These are phyloP conservation scores for Cucumis sativus DNA, from an alignment of 306 rosid genomes.

Conservation along the genomic window Cucumber_9930_V3 NC_026657.2:5717501-5718000, in stretches of 20 bases:
- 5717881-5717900: background rate
- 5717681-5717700: background rate
- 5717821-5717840: background rate
- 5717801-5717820: background rate
- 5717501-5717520: background rate
- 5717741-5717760: background rate
- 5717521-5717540: background rate
- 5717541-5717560: background rate
- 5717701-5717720: background rate
- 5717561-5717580: background rate
- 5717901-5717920: background rate
- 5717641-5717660: background rate
- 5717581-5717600: background rate
- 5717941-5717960: constrained; percentile 4
- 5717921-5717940: background rate
- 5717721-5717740: background rate
- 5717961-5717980: constrained; percentile 36
- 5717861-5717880: background rate
- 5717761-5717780: background rate
- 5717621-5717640: background rate
- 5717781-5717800: background rate
- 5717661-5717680: background rate
- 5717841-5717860: background rate
- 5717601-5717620: background rate
- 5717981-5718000: constrained; percentile 12